phyloP scores from a whole-genome alignment of 225 moss, liverwort and hornwort species.

The Climacium dendroides region DNA sequence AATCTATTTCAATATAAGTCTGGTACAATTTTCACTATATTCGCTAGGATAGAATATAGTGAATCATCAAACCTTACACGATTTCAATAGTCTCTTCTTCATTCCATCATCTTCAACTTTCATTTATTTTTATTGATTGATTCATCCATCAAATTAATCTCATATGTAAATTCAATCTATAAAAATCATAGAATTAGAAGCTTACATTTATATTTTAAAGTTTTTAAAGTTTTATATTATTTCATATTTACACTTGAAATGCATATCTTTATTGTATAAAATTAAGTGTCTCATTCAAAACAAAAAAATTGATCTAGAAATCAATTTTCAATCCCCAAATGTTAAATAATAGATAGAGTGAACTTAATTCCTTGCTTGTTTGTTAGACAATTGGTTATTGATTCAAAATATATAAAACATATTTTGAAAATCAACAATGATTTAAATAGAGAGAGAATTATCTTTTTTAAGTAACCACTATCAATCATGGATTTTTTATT shows the following conservation, averaged over 20 bases:
- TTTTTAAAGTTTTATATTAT: not conserved
- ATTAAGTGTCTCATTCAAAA: not conserved
- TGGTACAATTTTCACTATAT: not conserved
- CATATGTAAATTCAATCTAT: not conserved
- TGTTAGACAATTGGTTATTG: not conserved
- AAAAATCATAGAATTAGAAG: not conserved
- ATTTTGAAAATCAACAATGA: not conserved
- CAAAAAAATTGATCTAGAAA: not conserved
- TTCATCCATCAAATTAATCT: not conserved
- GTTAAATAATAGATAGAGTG: rapidly evolving
- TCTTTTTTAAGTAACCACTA: rapidly evolving
- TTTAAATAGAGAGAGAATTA: not conserved
- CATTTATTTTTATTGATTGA: not conserved
- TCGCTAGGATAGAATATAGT: not conserved
- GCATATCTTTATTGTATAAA: not conserved
- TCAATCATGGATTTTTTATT: too few relatives aligned
- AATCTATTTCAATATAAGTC: not conserved
- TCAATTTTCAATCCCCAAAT: not conserved
- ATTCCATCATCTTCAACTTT: not conserved
- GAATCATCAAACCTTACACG: not conserved
- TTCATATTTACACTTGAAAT: not conserved
- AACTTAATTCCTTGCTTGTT: not conserved
- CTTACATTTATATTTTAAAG: not conserved
- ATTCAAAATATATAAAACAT: not conserved
- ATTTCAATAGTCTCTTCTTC: not conserved